phyloP scores from a whole-genome alignment of 1,284 basidiomycete species.

The Microbotryum silenes-acaulis region DNA sequence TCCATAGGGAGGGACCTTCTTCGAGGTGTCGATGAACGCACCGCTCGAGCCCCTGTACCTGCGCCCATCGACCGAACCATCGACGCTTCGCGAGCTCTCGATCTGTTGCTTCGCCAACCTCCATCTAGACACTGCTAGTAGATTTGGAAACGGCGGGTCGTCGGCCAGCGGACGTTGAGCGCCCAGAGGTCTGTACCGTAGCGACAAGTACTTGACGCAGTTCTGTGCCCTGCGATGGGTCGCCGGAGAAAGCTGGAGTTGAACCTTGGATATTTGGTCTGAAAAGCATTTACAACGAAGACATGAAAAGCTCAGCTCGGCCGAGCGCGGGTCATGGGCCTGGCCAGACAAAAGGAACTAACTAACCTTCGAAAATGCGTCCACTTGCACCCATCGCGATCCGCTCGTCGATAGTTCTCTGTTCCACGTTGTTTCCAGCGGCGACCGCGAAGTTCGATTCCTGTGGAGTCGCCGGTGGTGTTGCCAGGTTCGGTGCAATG shows the following conservation, averaged over 20 bases:
- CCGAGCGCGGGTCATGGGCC: no score
- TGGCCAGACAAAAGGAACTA: background rate
- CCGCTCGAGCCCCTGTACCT: background rate
- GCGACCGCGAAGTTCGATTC: no score
- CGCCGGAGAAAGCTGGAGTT: slow-evolving; percentile 19
- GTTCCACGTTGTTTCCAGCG: no score
- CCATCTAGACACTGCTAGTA: slow-evolving; percentile 10
- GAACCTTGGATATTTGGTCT: slow-evolving; percentile 17
- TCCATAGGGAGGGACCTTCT: background rate
- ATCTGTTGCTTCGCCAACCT: slow-evolving; percentile 2
- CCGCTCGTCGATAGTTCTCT: no score
- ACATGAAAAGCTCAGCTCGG: no score
- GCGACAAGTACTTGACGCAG: slow-evolving; percentile 9
- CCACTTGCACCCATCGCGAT: background rate
- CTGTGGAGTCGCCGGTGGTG: no score
- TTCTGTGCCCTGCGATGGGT: slow-evolving; percentile 15
- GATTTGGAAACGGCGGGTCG: slow-evolving; percentile 1
- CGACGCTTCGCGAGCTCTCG: background rate
- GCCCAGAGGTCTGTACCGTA: slow-evolving; percentile 14
- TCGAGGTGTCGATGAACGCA: background rate
- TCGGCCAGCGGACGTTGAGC: background rate
- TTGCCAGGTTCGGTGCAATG: no score
- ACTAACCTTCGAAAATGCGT: slow-evolving; percentile 13
- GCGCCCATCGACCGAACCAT: background rate
- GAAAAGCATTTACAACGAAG: no score